phyloP scores from a whole-genome alignment of 2,329 filamentous ascomycete genomes.

The Aureobasidium zeae region DNA sequence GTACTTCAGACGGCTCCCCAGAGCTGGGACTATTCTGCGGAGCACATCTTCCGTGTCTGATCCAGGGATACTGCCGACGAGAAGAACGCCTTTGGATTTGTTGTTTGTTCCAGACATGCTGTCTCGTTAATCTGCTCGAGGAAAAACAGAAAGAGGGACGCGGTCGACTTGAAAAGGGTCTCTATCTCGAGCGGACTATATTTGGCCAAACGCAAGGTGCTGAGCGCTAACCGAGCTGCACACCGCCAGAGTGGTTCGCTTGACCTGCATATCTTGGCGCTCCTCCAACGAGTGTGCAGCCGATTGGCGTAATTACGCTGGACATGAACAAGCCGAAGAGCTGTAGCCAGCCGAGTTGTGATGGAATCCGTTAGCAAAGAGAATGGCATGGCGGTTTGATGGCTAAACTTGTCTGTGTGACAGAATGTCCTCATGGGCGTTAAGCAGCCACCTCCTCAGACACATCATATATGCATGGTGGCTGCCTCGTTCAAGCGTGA shows the following conservation, averaged over 20 bases:
- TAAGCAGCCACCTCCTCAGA: background rate
- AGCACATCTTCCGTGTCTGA: constrained; percentile 29
- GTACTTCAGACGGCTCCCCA: constrained; percentile 29
- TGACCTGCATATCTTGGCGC: constrained; percentile 10
- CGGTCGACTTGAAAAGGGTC: background rate
- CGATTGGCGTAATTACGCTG: too few species aligned
- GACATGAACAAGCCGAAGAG: too few species aligned
- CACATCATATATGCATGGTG: too few species aligned
- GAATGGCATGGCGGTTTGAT: background rate
- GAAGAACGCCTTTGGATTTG: constrained; percentile 21
- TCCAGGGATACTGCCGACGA: constrained; percentile 34
- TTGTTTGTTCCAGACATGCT: constrained; percentile 1
- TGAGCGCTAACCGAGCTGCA: constrained; percentile 8
- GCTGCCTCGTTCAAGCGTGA: too few species aligned
- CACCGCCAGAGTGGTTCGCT: constrained; percentile 4
- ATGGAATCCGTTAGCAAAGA: too few species aligned
- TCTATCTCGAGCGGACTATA: background rate
- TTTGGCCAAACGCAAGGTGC: constrained; percentile 2
- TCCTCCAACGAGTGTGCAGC: constrained; percentile 2
- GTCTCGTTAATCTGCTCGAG: background rate
- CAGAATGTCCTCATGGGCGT: background rate
- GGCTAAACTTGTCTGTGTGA: background rate
- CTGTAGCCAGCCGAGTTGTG: too few species aligned
- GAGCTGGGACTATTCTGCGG: constrained; percentile 21
- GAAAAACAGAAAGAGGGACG: background rate